Evolutionary conservation across 176 grass and related monocot species (phyloP).

Genomic region (Avena eriantha): DNA sequence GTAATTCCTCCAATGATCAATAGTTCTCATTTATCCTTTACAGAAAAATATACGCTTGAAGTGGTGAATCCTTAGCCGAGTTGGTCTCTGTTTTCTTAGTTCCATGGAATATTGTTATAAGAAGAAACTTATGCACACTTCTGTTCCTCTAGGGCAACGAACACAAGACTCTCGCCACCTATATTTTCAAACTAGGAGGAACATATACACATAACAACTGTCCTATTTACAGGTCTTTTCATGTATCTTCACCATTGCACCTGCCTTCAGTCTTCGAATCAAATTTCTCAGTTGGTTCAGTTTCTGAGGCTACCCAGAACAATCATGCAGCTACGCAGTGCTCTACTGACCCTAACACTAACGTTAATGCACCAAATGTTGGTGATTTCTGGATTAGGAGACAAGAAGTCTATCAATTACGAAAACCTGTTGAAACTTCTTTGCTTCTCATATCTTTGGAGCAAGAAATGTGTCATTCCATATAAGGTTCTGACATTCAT

Average conservation of each 20-base stretch:
- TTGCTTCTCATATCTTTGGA: background rate
- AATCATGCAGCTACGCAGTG: background rate
- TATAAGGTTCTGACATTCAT: conserved; percentile 19
- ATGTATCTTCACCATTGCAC: background rate
- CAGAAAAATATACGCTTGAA: background rate
- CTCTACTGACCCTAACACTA: background rate
- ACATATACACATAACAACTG: background rate
- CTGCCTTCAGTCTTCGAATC: background rate
- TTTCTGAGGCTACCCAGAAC: background rate
- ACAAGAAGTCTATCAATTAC: background rate
- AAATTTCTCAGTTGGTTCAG: background rate
- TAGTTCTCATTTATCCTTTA: background rate
- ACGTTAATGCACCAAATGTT: background rate
- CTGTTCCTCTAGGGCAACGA: background rate
- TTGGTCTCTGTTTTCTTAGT: background rate
- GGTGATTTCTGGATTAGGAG: background rate
- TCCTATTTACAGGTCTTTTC: background rate
- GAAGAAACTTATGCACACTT: background rate
- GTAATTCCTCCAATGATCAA: background rate
- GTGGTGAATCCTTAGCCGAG: background rate
- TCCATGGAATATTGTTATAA: background rate
- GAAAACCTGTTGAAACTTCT: conserved; percentile 1
- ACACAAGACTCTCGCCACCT: background rate
- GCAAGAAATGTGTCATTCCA: background rate
- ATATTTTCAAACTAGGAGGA: background rate